A percentile compares a stretch with the other conserved stretches of the same genome.
phyloP scores from a whole-genome alignment of 1,139 yeast species.

The Yamadazyma sp. region DNA sequence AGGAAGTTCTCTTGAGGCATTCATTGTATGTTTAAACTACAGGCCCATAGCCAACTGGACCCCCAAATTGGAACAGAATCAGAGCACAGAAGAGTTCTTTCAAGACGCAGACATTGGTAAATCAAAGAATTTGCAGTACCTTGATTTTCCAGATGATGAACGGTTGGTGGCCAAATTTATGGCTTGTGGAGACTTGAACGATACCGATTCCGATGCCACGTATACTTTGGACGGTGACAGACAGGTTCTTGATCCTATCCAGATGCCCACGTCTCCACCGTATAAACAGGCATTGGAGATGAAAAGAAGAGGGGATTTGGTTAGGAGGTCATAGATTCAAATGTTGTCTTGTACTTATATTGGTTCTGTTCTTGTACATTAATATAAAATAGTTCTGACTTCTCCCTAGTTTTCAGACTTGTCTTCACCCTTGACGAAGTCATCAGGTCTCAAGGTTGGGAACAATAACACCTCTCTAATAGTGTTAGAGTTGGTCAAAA shows the following conservation, averaged over 20 bases:
- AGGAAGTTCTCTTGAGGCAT: conserved; percentile 91
- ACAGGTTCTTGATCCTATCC: conserved; percentile 79
- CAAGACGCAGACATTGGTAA: conserved; percentile 63
- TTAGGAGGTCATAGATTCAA: conserved; percentile 4
- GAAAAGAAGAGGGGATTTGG: conserved; percentile 70
- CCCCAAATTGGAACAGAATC: conserved; percentile 57
- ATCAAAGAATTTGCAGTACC: conserved; percentile 39
- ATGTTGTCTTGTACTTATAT: no score
- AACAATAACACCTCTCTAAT: conserved; percentile 96
- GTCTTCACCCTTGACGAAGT: conserved; percentile 42
- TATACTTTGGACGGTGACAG: conserved; percentile 59
- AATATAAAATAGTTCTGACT: conserved; percentile 1
- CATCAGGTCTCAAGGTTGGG: conserved; percentile 98
- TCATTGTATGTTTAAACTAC: conserved; percentile 88
- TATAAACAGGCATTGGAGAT: conserved; percentile 87
- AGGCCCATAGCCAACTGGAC: conserved; percentile 80
- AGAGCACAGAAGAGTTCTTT: conserved; percentile 80
- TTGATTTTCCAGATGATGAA: conserved; percentile 56
- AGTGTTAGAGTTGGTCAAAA: conserved; percentile 92
- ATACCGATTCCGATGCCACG: conserved; percentile 93
- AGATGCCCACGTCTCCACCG: conserved; percentile 94
- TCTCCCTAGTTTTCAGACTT: conserved; percentile 8
- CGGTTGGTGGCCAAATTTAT: conserved; percentile 80
- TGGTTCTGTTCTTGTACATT: no score
- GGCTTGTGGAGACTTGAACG: conserved; percentile 89